Evolutionary conservation across 495 filamentous ascomycete species (phyloP).

Genomic region (Hypoxylon rickii): DNA sequence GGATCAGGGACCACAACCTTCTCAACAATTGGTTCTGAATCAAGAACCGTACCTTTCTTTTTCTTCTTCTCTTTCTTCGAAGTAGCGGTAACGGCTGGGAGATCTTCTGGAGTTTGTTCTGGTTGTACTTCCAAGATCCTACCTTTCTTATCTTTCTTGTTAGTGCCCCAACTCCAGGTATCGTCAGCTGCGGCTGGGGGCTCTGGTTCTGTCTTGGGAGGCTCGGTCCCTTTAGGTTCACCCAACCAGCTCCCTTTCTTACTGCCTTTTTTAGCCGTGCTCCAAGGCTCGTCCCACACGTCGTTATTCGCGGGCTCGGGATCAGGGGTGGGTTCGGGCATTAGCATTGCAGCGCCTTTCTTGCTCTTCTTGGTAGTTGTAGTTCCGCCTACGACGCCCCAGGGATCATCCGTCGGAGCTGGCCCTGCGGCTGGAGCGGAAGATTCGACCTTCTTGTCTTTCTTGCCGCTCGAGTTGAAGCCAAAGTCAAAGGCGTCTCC

Average conservation of each 20-base stretch:
- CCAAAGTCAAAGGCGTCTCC: constrained; percentile 42
- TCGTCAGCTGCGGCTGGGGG: constrained; percentile 13
- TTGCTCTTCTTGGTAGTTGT: constrained; percentile 31
- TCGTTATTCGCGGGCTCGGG: constrained; percentile 29
- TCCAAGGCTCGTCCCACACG: constrained; percentile 19
- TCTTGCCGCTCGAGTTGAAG: constrained; percentile 34
- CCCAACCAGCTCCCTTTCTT: constrained; percentile 38
- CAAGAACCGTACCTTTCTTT: constrained; percentile 12
- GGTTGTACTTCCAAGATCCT: constrained; percentile 10
- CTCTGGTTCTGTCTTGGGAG: constrained; percentile 29
- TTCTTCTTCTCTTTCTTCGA: constrained; percentile 36
- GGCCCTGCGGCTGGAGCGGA: constrained; percentile 17
- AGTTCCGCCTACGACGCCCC: constrained; percentile 34
- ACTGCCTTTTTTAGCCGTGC: constrained; percentile 36
- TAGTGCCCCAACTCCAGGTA: constrained; percentile 17
- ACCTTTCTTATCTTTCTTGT: constrained; percentile 24
- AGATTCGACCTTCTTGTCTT: constrained; percentile 35
- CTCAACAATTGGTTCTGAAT: constrained; percentile 21
- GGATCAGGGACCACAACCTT: constrained; percentile 3
- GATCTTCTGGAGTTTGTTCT: constrained; percentile 32
- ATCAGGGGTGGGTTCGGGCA: constrained; percentile 31
- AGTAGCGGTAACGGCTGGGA: constrained; percentile 12
- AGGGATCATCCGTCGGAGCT: constrained; percentile 29
- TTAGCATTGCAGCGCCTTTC: constrained; percentile 34
- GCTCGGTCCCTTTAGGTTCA: too few relatives aligned